These are phyloP conservation scores for Cladophialophora psammophila DNA, from an alignment of 2,329 filamentous ascomycete genomes.

Conservation along the genomic window DNA sequence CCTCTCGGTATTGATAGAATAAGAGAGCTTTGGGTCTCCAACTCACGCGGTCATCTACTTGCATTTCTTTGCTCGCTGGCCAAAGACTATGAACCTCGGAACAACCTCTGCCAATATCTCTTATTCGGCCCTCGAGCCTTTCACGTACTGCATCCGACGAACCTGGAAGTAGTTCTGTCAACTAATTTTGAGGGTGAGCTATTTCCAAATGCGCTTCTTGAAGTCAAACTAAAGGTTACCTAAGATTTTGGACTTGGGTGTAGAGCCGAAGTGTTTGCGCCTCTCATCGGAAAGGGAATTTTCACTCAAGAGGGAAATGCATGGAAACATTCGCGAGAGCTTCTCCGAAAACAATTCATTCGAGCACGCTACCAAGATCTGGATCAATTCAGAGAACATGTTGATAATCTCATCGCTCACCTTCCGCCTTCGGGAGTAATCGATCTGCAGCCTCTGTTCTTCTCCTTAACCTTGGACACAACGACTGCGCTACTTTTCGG, in stretches of 20 bases:
- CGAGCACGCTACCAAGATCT: slow-evolving; percentile 46
- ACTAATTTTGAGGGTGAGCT: slow-evolving; percentile 15
- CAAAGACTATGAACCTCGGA: slow-evolving; percentile 44
- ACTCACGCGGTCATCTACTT: slow-evolving; percentile 42
- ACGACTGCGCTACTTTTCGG: slow-evolving; percentile 49
- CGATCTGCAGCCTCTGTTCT: slow-evolving; percentile 58
- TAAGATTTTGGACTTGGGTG: slow-evolving; percentile 26
- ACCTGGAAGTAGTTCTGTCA: slow-evolving; percentile 43
- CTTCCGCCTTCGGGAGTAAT: slow-evolving; percentile 41
- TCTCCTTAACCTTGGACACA: slow-evolving; percentile 58
- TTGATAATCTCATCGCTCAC: slow-evolving; percentile 30
- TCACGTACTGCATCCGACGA: slow-evolving; percentile 41
- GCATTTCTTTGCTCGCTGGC: slow-evolving; percentile 43
- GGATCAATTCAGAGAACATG: slow-evolving; percentile 43
- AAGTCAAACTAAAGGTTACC: background rate
- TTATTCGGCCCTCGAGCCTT: slow-evolving; percentile 43
- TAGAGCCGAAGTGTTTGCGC: slow-evolving; percentile 28
- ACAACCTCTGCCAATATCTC: slow-evolving; percentile 43
- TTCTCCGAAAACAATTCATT: slow-evolving; percentile 50
- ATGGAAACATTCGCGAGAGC: slow-evolving; percentile 44
- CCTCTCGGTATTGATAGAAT: slow-evolving; percentile 48
- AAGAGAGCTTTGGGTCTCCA: slow-evolving; percentile 41
- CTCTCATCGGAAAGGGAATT: slow-evolving; percentile 49
- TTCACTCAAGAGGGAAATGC: slow-evolving; percentile 50
- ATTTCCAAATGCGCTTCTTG: slow-evolving; percentile 11